A percentile compares a stretch with the other conserved stretches of the same genome.
These are phyloP conservation scores for Tolypocladium paradoxum DNA, from an alignment of 2,329 filamentous ascomycete genomes.

Conservation along the genomic window DNA sequence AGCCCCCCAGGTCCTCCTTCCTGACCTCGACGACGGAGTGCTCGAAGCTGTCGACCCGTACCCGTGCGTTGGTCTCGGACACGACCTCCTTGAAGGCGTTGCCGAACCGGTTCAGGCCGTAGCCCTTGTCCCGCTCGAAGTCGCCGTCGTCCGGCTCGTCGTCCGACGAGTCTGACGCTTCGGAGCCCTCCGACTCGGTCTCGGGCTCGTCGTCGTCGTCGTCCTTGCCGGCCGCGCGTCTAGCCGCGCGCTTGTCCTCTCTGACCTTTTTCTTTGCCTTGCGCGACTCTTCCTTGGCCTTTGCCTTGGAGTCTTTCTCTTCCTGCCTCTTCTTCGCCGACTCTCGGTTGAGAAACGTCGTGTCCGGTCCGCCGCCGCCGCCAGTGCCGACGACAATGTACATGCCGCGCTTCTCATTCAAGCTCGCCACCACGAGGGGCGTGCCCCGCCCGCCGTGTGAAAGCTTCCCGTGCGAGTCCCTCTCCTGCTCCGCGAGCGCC, in stretches of 20 bases:
- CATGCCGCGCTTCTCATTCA: slow-evolving; percentile 77
- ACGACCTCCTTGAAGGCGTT: slow-evolving; percentile 94
- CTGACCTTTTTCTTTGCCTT: slow-evolving; percentile 45
- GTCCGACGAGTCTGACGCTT: slow-evolving; percentile 28
- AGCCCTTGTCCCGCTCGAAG: slow-evolving; percentile 46
- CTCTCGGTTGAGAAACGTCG: slow-evolving; percentile 57
- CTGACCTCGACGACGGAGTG: slow-evolving; percentile 96
- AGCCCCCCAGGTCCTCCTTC: slow-evolving; percentile 85
- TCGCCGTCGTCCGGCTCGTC: slow-evolving; percentile 44
- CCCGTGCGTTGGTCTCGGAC: slow-evolving; percentile 76
- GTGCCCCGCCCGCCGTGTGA: slow-evolving; percentile 61
- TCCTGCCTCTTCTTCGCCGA: slow-evolving; percentile 51
- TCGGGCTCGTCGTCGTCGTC: slow-evolving; percentile 29
- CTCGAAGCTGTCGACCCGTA: slow-evolving; percentile 93
- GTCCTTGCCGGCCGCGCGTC: slow-evolving; percentile 34
- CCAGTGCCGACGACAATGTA: slow-evolving; percentile 92
- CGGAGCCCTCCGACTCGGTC: slow-evolving; percentile 32
- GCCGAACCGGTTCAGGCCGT: slow-evolving; percentile 81
- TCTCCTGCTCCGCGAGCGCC: slow-evolving; percentile 81
- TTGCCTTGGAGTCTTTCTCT: slow-evolving; percentile 52
- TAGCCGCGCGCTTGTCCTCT: slow-evolving; percentile 51
- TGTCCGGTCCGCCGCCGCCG: slow-evolving; percentile 68
- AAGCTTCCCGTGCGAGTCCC: slow-evolving; percentile 59
- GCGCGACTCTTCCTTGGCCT: slow-evolving; percentile 47
- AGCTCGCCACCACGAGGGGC: slow-evolving; percentile 78